A percentile compares a stretch with the other conserved stretches of the same genome.
These are phyloP conservation scores for Hypoxylon sp. DNA, from an alignment of 2,329 filamentous ascomycete species.

Conservation along the genomic window DNA sequence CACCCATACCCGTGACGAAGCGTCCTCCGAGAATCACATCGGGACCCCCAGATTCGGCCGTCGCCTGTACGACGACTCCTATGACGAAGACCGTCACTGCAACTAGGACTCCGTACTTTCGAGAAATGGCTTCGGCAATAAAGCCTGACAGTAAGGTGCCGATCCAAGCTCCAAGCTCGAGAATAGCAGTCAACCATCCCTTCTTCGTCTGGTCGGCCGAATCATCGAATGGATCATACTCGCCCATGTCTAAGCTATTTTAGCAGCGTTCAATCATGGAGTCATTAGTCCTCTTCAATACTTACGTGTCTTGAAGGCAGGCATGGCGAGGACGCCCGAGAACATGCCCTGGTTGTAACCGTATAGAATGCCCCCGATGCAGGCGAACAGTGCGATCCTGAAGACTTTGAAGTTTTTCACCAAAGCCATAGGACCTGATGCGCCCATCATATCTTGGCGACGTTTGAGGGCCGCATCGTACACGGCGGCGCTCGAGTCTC, in stretches of 20 bases:
- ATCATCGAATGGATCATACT: constrained; percentile 62
- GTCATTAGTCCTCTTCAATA: constrained; percentile 16
- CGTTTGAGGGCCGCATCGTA: constrained; percentile 60
- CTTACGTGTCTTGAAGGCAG: constrained; percentile 65
- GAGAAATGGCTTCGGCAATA: constrained; percentile 76
- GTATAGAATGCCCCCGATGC: constrained; percentile 72
- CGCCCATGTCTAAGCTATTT: constrained; percentile 64
- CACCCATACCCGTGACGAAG: constrained; percentile 80
- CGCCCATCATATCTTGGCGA: constrained; percentile 59
- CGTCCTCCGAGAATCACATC: constrained; percentile 76
- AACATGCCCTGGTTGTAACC: constrained; percentile 85
- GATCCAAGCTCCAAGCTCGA: constrained; percentile 83
- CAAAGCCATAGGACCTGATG: constrained; percentile 59
- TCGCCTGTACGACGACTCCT: constrained; percentile 77
- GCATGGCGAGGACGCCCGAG: constrained; percentile 74
- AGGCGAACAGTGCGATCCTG: constrained; percentile 71
- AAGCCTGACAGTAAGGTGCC: constrained; percentile 78
- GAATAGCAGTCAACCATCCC: constrained; percentile 74
- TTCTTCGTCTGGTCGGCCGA: constrained; percentile 66
- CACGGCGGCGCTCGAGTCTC: constrained; percentile 53
- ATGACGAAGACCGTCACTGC: constrained; percentile 76
- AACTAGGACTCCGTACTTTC: constrained; percentile 78
- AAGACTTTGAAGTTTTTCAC: constrained; percentile 73
- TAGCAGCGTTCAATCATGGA: constrained; percentile 17
- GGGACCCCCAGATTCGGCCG: constrained; percentile 68